Evolutionary conservation across 2,329 filamentous ascomycete genomes (phyloP).

Genomic region (Fragosphaeria purpurea): DNA sequence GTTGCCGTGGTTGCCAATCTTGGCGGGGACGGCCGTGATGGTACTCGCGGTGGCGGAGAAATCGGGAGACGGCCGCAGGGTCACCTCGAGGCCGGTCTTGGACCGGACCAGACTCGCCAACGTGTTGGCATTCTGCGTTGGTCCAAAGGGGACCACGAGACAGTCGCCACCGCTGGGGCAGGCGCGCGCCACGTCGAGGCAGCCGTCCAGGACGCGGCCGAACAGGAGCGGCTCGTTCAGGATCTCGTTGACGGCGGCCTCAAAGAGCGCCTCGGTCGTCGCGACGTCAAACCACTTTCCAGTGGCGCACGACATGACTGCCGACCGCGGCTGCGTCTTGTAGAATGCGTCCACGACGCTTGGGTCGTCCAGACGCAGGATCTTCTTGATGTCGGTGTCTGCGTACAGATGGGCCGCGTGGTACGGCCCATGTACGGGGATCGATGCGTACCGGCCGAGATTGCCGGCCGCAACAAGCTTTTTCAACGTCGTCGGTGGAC

Average conservation of each 20-base stretch:
- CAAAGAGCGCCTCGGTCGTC: constrained; percentile 32
- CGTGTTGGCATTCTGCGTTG: constrained; percentile 37
- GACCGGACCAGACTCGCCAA: constrained; percentile 32
- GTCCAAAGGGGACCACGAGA: constrained; percentile 39
- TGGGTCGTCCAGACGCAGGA: constrained; percentile 34
- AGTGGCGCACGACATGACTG: constrained; percentile 41
- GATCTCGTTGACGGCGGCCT: constrained; percentile 36
- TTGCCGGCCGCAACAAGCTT: constrained; percentile 30
- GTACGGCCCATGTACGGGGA: constrained; percentile 47
- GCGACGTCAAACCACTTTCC: constrained; percentile 31
- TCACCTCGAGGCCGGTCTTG: constrained; percentile 33
- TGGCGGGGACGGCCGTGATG: constrained; percentile 13
- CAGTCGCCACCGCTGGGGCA: constrained; percentile 28
- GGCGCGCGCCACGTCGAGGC: constrained; percentile 30
- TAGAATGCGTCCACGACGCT: constrained; percentile 28
- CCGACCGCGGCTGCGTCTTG: constrained; percentile 33
- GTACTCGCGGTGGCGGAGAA: constrained; percentile 23
- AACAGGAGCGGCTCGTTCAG: constrained; percentile 40
- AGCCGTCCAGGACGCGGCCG: constrained; percentile 37
- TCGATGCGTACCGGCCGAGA: constrained; percentile 32
- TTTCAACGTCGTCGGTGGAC: constrained; percentile 39
- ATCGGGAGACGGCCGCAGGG: constrained; percentile 27
- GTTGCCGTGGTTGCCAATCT: constrained; percentile 37
- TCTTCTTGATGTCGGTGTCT: constrained; percentile 30
- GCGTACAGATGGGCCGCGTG: constrained; percentile 45